A percentile compares a stretch with the other conserved stretches of the same genome.
phyloP scores from a whole-genome alignment of 2,329 filamentous ascomycete genomes.

The Curvularia sp. region DNA sequence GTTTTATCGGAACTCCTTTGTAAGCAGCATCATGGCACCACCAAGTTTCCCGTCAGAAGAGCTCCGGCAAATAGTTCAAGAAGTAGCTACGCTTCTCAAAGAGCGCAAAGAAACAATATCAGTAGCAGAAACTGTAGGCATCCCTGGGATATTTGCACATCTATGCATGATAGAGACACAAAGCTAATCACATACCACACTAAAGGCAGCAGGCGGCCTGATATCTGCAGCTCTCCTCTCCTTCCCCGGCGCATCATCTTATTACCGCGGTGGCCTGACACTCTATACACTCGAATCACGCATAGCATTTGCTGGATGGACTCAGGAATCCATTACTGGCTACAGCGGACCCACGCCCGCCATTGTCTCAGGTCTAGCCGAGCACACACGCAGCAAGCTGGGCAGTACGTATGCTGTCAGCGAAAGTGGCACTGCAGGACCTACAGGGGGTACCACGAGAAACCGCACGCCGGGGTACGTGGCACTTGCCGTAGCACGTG shows the following conservation, averaged over 20 bases:
- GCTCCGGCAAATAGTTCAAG: conserved; percentile 54
- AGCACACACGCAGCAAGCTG: conserved; percentile 63
- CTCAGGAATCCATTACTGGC: conserved; percentile 56
- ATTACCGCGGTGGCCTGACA: conserved; percentile 69
- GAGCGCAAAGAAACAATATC: conserved; percentile 64
- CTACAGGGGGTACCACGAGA: conserved; percentile 61
- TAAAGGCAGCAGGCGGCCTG: conserved; percentile 66
- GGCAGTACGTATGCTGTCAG: conserved; percentile 64
- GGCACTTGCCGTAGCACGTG: conserved; percentile 65
- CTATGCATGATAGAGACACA: no score
- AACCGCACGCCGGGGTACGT: conserved; percentile 70
- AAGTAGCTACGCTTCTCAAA: conserved; percentile 62
- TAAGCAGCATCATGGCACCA: conserved; percentile 31
- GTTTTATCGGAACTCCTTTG: not conserved
- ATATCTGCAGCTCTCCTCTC: conserved; percentile 66
- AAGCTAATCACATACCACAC: not conserved
- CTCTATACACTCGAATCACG: conserved; percentile 67
- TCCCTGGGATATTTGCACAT: conserved; percentile 1
- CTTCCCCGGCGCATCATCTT: conserved; percentile 63
- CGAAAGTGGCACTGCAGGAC: conserved; percentile 70
- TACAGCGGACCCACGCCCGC: conserved; percentile 67
- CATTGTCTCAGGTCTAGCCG: conserved; percentile 64
- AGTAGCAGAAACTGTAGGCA: conserved; percentile 65
- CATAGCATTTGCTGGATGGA: conserved; percentile 68
- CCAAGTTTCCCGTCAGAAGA: conserved; percentile 51